A percentile compares a stretch with the other conserved stretches of the same genome.
phyloP scores from a whole-genome alignment of 352 stramenopile species.

The Globisporangium takayamanum region DNA sequence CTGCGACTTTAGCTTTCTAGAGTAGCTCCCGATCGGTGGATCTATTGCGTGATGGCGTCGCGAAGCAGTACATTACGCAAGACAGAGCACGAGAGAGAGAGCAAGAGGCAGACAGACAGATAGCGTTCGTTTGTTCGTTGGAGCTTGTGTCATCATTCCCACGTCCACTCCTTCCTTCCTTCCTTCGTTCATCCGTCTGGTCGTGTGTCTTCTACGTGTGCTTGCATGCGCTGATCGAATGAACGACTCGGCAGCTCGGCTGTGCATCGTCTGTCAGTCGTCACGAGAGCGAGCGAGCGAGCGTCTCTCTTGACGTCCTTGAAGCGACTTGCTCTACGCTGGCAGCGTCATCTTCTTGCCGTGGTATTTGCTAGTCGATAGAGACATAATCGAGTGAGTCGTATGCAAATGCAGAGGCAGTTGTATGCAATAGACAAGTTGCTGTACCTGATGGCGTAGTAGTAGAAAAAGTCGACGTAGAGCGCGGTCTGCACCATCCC shows the following conservation, averaged over 20 bases:
- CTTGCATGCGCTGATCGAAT: too few species aligned
- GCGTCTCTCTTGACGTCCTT: too few species aligned
- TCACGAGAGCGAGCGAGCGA: too few species aligned
- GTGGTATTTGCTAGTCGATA: constrained; percentile 71
- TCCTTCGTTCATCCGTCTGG: too few species aligned
- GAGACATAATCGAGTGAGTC: background rate
- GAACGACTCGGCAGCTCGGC: too few species aligned
- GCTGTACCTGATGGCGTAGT: constrained; percentile 92
- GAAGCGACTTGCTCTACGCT: constrained; percentile 33
- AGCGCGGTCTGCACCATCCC: constrained; percentile 98
- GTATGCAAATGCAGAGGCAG: constrained; percentile 6
- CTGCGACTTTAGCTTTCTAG: constrained; percentile 76
- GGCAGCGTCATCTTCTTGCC: constrained; percentile 89
- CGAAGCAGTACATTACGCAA: too few species aligned
- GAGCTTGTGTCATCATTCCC: too few species aligned
- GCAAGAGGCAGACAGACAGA: background rate
- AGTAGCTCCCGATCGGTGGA: constrained; percentile 8
- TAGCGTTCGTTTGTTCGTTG: too few species aligned
- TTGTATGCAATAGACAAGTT: background rate
- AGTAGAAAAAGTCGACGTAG: constrained; percentile 99
- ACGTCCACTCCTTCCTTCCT: too few species aligned
- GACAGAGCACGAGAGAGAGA: too few species aligned
- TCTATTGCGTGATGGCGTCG: background rate
- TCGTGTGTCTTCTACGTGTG: too few species aligned
- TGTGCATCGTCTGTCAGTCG: too few species aligned